Conservation (phyloP, 106 monocot species). For the Dendrobium huoshanense region DNA sequence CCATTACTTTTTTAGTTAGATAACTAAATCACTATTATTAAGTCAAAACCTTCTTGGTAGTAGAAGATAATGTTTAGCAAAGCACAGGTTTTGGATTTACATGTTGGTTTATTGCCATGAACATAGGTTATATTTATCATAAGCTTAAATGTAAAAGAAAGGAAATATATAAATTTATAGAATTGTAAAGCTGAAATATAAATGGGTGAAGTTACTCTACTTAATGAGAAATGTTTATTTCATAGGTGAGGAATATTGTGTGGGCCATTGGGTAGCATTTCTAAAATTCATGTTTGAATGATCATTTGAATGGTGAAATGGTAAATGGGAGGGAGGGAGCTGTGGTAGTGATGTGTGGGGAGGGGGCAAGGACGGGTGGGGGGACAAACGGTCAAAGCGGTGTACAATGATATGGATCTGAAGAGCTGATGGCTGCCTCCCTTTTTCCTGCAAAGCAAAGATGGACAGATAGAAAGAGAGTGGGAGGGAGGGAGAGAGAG, state of each 20-base stretch:
- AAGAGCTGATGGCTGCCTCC: constrained; percentile 3
- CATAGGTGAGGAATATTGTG: too few species aligned
- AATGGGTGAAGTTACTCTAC: background rate
- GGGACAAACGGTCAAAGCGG: constrained; percentile 6
- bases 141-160: background rate
- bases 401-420: constrained; percentile 7
- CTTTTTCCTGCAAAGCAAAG: constrained; percentile 7
- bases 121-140: background rate
- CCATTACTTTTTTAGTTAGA: too few species aligned
- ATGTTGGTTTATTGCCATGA: background rate
- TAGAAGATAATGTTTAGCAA: too few species aligned
- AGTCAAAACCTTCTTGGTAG: too few species aligned
- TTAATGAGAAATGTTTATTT: background rate
- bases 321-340: background rate
- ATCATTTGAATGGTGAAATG: background rate
- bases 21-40: too few species aligned
- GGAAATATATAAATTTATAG: background rate
- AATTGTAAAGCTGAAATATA: background rate
- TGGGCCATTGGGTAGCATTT: background rate
- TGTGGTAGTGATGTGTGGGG: constrained; percentile 1
- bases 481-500: too few species aligned
- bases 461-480: background rate
- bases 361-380: background rate
- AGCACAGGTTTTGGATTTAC: background rate
- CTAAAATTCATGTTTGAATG: background rate